phyloP scores from a whole-genome alignment of 169 alveolate species.

The Plasmodium coatneyi region DNA sequence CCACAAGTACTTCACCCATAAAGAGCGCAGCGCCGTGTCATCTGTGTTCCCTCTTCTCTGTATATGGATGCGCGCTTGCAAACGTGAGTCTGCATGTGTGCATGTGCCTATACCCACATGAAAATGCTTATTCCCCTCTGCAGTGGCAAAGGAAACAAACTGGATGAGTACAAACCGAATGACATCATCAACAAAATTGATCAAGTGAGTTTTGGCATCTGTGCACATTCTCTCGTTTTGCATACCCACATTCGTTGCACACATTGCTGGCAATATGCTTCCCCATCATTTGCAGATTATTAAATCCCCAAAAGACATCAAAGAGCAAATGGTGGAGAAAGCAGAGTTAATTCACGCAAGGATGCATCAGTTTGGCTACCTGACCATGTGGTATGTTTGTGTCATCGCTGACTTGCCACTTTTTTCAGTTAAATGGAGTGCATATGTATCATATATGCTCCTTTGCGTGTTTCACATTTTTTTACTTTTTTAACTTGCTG shows the following conservation, averaged over 20 bases:
- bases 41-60: background rate
- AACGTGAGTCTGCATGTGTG: background rate
- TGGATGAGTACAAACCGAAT: constrained; percentile 63
- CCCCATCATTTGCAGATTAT: constrained; percentile 20
- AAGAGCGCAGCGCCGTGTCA: background rate
- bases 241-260: background rate
- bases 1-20: constrained; percentile 32
- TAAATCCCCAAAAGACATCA: constrained; percentile 38
- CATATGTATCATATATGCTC: background rate
- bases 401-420: background rate
- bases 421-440: background rate
- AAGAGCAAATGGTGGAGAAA: constrained; percentile 60
- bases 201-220: constrained; percentile 22
- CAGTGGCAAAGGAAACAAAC: constrained; percentile 67
- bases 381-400: constrained; percentile 60
- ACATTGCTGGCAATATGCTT: background rate
- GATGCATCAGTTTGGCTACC: constrained; percentile 64
- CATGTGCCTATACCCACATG: background rate
- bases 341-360: constrained; percentile 57
- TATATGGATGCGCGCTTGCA: background rate
- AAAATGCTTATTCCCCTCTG: background rate
- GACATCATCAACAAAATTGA: constrained; percentile 66
- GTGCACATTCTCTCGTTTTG: background rate
- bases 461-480: background rate
- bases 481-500: background rate